Evolutionary conservation across 1,139 yeast species (phyloP).

Genomic region (Yamadazyma spencermartinsiae): DNA sequence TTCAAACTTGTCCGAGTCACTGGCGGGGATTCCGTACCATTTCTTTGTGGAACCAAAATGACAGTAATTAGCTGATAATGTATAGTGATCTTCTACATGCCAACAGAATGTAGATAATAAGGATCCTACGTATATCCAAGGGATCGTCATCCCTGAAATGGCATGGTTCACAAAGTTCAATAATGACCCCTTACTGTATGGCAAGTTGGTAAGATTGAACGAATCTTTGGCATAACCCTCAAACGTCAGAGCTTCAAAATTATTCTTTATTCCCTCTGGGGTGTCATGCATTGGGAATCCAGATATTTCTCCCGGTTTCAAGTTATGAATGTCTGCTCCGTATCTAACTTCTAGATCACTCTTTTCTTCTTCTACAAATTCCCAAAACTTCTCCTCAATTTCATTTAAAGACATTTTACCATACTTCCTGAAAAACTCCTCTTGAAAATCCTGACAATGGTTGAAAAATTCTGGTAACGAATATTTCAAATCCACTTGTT

Average conservation of each 20-base stretch:
- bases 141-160: slow-evolving; percentile 80
- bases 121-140: slow-evolving; percentile 80
- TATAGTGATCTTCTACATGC: slow-evolving; percentile 85
- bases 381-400: slow-evolving; percentile 66
- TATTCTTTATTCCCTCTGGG: slow-evolving; percentile 25
- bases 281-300: slow-evolving; percentile 60
- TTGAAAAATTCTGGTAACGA: slow-evolving; percentile 60
- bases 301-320: slow-evolving; percentile 59
- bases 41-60: slow-evolving; percentile 73
- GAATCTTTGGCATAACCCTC: slow-evolving; percentile 53
- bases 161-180: slow-evolving; percentile 58
- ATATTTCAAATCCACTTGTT: slow-evolving; percentile 57
- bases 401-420: slow-evolving; percentile 36
- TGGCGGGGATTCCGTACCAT: slow-evolving; percentile 77
- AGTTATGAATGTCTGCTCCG: slow-evolving; percentile 78
- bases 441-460: slow-evolving; percentile 54
- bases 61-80: slow-evolving; percentile 75
- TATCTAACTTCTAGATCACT: slow-evolving; percentile 59
- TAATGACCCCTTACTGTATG: slow-evolving; percentile 65
- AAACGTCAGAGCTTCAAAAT: slow-evolving; percentile 22
- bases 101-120: slow-evolving; percentile 77
- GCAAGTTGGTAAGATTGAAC: slow-evolving; percentile 66
- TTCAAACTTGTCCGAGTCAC: slow-evolving; percentile 55
- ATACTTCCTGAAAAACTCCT: slow-evolving; percentile 32
- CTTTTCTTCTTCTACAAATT: slow-evolving; percentile 44